A percentile compares a stretch with the other conserved stretches of the same genome.
phyloP scores from a whole-genome alignment of 1,284 basidiomycete genomes.

The Lentinula novae-zelandiae region DNA sequence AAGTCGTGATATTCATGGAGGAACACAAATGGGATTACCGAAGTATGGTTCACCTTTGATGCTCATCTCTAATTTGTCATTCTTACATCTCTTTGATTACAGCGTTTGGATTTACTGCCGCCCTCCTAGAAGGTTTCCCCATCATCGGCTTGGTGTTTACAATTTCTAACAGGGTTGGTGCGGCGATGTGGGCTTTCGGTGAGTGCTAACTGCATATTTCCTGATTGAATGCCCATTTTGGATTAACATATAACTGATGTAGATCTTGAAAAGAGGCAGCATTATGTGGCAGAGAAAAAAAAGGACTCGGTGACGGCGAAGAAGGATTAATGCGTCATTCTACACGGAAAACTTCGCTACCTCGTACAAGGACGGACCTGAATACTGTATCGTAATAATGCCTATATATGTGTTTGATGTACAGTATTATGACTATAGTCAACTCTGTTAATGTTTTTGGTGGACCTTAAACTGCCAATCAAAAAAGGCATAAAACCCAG shows the following conservation, averaged over 20 bases:
- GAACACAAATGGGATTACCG: slow-evolving; percentile 87
- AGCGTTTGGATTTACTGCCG: slow-evolving; percentile 79
- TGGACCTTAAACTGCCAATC: too few relatives aligned
- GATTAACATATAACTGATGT: neutral
- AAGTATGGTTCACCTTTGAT: slow-evolving; percentile 31
- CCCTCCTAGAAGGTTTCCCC: slow-evolving; percentile 74
- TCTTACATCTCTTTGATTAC: neutral
- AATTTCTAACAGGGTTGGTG: slow-evolving; percentile 82
- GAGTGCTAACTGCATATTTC: slow-evolving; percentile 20
- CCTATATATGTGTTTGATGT: too few relatives aligned
- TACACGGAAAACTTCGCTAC: too few relatives aligned
- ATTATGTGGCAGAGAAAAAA: slow-evolving; percentile 44
- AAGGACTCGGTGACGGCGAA: neutral
- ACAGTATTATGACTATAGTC: too few relatives aligned
- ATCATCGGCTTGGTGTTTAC: slow-evolving; percentile 77
- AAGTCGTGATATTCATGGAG: slow-evolving; percentile 74
- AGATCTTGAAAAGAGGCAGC: slow-evolving; percentile 80
- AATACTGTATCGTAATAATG: too few relatives aligned
- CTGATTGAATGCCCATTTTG: neutral
- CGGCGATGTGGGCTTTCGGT: slow-evolving; percentile 91
- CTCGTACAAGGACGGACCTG: too few relatives aligned
- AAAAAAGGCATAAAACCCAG: too few relatives aligned
- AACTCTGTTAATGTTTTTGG: too few relatives aligned
- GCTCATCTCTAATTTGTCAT: neutral
- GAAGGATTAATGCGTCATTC: neutral